Evolutionary conservation across 202 grass and related monocot genomes (phyloP), one percentile per base, ranked within the genome.

Genomic region (Cymbopogon flexuosus): DNA sequence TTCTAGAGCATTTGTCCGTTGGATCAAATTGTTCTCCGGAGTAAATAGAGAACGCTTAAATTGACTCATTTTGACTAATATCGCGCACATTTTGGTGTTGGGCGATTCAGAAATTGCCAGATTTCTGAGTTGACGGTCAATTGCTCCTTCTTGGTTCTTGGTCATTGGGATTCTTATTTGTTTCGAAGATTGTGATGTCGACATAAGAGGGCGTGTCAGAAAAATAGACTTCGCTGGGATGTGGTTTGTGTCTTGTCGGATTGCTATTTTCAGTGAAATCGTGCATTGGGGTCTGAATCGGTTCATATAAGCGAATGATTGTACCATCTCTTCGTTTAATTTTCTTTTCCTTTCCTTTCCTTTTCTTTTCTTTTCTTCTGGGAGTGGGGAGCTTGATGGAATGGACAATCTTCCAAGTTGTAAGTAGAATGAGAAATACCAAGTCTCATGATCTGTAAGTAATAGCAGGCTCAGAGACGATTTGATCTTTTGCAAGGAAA

Each of bases 21-120:
- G 67, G 79, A 70, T 84, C 76, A 65, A 71, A 58, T 54, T 69
- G 54, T 65, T 43, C 52, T 27, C 24, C 41, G 31, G 52, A 72
- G 15, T 9, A 22, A 61, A 61, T 61, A 49, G 29, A 83, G 2
- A 34, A 27, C 5, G 22, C n/a, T 29, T 59, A 71, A 47, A 84
- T 64, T 37, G 71, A 30, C 21, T 76, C 37, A 12, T 84, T 81
- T 79, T 80, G 47, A 34, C 46, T 73, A 70, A 57, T 83, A 49
- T 79, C 35, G 22, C 79, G 22, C 61, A 51, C 46, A 70, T 49
- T 75, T 67, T 64, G 68, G 13, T 76, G 22, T 61, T 33, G 10
- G 5, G 19, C 57, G n/a, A 81, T 78, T 39, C 19, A 39, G 29
- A 13, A 31, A 37, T 82, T 75, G 24, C 43, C 16, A 30, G 34